Evolutionary conservation across 129 eudicot genomes (phyloP), one percentile per base, ranked within the genome.

Genomic region (Arctium lappa): DNA sequence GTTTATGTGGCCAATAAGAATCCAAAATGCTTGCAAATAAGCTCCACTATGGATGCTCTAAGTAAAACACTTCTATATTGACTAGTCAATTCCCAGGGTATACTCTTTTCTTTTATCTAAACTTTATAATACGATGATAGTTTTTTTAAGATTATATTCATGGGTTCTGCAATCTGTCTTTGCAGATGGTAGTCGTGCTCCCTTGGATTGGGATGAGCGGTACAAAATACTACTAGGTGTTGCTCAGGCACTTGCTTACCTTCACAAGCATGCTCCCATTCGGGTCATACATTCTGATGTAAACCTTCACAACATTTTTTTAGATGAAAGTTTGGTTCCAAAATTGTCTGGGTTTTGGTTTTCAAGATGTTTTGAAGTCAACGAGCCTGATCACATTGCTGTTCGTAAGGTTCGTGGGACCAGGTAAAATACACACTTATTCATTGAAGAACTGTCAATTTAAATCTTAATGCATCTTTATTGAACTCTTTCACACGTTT

Each of bases 181-280:
- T 63, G 60, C 32, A 78, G 81, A 56, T 77, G 34, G 11, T 2
- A 11, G 0, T 6, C 8, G 74, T 65, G 31, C 31, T 37, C 74
- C 69, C 32, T 80, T 85, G 78, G 78, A 75, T 12, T 69, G 85
- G 85, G 68, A 44, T 39, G 18, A 3, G 8, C 12, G 80, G 0
- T 68, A 68, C 77, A 74, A 74, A 31, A 73, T 85, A 63, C 0
- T 79, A 40, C 37, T 60, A n/a, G 78, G 77, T 5, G 15, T 80
- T 79, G 81, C 87, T 1, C 50, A 56, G 60, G 81, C 53, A 74
- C 84, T 81, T 73, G 29, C 27, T 62, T 73, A 81, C 79, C 84
- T 81, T 81, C 84, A 81, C 40, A 33, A 81, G 16, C 33, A 72
- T 60, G 77, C 63, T 73, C 62, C 84, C 16, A 9, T 4, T 50